Conservation (phyloP, 352 stramenopile genomes). For the Pythium rhizo-oryzae region DNA sequence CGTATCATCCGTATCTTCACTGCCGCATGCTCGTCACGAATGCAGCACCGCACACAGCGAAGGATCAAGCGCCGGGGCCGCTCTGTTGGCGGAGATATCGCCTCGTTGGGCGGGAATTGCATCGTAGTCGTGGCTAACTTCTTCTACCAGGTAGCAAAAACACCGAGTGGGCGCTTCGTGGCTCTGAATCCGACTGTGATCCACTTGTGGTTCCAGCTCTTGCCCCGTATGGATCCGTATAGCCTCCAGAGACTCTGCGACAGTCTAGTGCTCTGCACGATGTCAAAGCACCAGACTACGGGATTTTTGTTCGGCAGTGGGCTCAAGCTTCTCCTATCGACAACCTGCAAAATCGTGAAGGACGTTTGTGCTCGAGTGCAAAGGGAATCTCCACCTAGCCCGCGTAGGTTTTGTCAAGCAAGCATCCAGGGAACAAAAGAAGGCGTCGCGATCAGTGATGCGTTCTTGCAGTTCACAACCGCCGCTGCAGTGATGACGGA, state of each 20-base stretch:
- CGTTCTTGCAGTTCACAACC: constrained; percentile 17
- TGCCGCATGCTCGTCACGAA: constrained; percentile 6
- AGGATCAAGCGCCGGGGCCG: background rate
- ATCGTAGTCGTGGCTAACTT: constrained; percentile 25
- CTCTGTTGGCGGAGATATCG: background rate
- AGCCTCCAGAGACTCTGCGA: constrained; percentile 11
- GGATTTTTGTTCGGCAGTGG: constrained; percentile 13
- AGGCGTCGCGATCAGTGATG: background rate
- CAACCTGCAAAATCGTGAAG: background rate
- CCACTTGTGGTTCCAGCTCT: constrained; percentile 16
- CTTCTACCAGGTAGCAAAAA: constrained; percentile 19
- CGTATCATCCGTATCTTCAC: constrained; percentile 27
- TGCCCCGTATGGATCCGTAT: constrained; percentile 20
- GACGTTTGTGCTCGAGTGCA: background rate
- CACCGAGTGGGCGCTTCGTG: constrained; percentile 24
- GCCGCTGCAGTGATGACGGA: constrained; percentile 22
- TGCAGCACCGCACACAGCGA: background rate
- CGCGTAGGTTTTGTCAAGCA: background rate
- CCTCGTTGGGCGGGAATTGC: background rate
- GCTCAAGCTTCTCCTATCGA: constrained; percentile 7
- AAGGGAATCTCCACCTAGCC: background rate
- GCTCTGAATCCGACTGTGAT: constrained; percentile 24
- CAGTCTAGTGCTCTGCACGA: constrained; percentile 4
- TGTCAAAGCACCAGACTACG: constrained; percentile 12
- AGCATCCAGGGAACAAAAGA: background rate